These are phyloP conservation scores for Boletellus ananiceps DNA, from an alignment of 768 basidiomycete genomes.

Conservation along the genomic window DNA sequence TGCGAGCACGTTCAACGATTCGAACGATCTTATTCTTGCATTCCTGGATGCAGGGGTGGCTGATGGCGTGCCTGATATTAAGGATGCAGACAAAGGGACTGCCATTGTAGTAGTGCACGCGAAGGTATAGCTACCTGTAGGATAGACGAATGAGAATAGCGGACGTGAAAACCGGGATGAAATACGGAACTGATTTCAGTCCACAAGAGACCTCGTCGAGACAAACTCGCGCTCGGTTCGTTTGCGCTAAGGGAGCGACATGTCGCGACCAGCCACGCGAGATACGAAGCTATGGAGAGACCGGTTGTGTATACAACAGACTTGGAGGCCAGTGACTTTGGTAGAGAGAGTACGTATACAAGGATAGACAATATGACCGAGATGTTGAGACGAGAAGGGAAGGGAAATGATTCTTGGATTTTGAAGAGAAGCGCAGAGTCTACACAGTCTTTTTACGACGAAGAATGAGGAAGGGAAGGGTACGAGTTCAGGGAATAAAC, in stretches of 20 bases:
- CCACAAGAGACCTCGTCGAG: slow-evolving; percentile 51
- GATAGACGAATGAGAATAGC: slow-evolving; percentile 3
- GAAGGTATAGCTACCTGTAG: slow-evolving; percentile 53
- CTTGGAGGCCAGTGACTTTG: slow-evolving; percentile 51
- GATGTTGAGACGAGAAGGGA: slow-evolving; percentile 37
- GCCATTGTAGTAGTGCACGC: slow-evolving; percentile 63
- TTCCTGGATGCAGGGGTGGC: slow-evolving; percentile 33
- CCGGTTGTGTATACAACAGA: slow-evolving; percentile 52
- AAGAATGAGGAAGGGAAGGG: slow-evolving; percentile 8
- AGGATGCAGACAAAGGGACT: slow-evolving; percentile 58
- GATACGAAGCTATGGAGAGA: slow-evolving; percentile 55
- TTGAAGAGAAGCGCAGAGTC: slow-evolving; percentile 45
- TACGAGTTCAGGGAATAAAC: slow-evolving; percentile 23
- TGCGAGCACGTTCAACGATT: slow-evolving; percentile 49
- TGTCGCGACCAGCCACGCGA: slow-evolving; percentile 55
- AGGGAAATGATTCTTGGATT: slow-evolving; percentile 34
- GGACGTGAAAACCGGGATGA: neutral
- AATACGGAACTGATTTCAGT: slow-evolving; percentile 55
- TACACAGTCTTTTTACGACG: slow-evolving; percentile 44
- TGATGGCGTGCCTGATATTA: slow-evolving; percentile 37
- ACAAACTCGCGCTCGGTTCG: slow-evolving; percentile 33
- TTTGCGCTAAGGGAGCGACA: slow-evolving; percentile 50
- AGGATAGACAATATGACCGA: slow-evolving; percentile 40
- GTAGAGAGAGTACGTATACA: slow-evolving; percentile 48
- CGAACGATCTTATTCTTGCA: slow-evolving; percentile 52